These are phyloP conservation scores for Phaffia rhodozyma DNA, from an alignment of 1,284 basidiomycete species.

Conservation along the genomic window DNA sequence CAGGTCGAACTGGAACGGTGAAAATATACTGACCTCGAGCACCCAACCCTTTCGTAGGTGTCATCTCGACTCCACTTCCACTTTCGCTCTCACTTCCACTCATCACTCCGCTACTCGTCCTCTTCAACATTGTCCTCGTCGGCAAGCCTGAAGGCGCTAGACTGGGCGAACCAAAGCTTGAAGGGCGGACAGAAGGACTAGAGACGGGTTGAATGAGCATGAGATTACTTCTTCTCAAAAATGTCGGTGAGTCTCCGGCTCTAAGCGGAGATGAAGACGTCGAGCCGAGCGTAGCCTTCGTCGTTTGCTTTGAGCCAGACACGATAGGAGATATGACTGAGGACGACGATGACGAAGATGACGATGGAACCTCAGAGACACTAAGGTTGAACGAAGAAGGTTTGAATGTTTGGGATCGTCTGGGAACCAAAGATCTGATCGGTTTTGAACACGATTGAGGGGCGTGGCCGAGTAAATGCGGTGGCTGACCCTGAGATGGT, in stretches of 20 bases:
- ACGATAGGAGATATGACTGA: conserved; percentile 13
- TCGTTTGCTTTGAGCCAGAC: neutral
- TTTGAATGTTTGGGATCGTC: neutral
- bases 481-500: conserved; percentile 9
- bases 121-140: conserved; percentile 27
- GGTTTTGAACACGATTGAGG: neutral
- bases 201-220: neutral
- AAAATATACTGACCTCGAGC: conserved; percentile 10
- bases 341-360: conserved; percentile 12
- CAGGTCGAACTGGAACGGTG: neutral
- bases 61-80: conserved; percentile 21
- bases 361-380: neutral
- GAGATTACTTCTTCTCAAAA: conserved; percentile 1
- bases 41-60: conserved; percentile 32
- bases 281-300: conserved; percentile 1
- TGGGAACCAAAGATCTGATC: conserved; percentile 1
- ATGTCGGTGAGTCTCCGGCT: too few relatives aligned
- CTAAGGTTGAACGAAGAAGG: neutral
- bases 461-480: conserved; percentile 1
- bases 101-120: conserved; percentile 25
- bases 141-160: conserved; percentile 9
- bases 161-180: neutral
- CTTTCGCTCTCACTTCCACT: conserved; percentile 32
- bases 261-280: too few relatives aligned
- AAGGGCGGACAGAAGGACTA: neutral